These are phyloP conservation scores for Chlamydomonas eustigma DNA, from an alignment of 139 green algal genomes.

Conservation along the genomic window DNA sequence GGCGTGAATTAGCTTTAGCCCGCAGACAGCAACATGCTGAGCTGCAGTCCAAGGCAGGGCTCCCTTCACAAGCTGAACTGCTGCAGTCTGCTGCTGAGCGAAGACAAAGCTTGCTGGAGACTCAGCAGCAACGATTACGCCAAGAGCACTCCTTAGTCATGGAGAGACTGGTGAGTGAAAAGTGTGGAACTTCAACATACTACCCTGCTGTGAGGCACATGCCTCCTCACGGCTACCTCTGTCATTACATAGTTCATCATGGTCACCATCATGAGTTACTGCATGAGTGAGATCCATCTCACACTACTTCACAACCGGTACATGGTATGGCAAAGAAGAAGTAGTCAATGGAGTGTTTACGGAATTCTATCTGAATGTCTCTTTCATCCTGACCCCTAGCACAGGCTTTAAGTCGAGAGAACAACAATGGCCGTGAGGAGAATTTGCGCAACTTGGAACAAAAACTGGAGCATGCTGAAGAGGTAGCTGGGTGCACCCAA, in stretches of 20 bases:
- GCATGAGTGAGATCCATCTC: background rate
- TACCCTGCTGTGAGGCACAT: background rate
- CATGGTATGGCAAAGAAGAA: background rate
- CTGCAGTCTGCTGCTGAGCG: background rate
- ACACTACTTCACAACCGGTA: background rate
- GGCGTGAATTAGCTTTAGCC: background rate
- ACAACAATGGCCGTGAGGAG: background rate
- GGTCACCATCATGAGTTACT: too few species aligned
- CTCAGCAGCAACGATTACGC: background rate
- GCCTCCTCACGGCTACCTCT: background rate
- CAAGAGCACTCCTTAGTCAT: background rate
- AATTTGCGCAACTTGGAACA: conserved; percentile 12
- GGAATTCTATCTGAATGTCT: background rate
- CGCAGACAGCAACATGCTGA: background rate
- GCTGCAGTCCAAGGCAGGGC: background rate
- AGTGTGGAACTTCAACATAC: background rate
- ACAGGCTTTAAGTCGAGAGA: background rate
- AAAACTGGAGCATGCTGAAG: conserved; percentile 10
- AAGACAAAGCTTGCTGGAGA: background rate
- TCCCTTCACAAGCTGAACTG: background rate
- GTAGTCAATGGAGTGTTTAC: background rate
- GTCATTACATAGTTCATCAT: background rate
- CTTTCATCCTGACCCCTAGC: background rate
- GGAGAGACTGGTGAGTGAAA: background rate
- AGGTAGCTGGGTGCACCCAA: too few species aligned